These are phyloP conservation scores for Fusarium sp. DNA, from an alignment of 2,329 filamentous ascomycete species.

Conservation along the genomic window DNA sequence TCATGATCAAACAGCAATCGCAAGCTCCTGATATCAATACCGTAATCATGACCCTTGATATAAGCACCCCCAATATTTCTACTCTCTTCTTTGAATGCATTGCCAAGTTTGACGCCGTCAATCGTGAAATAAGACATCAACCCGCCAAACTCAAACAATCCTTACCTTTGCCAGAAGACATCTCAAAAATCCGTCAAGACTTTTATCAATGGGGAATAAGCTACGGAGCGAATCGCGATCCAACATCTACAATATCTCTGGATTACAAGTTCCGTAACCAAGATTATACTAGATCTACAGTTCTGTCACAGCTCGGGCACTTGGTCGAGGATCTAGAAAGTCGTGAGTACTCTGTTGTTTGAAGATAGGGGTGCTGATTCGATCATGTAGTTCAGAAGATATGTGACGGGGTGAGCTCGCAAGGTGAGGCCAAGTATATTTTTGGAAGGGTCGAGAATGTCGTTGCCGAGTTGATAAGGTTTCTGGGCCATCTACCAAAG, in stretches of 20 bases:
- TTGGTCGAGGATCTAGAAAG: slow-evolving; percentile 20
- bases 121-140: not conserved
- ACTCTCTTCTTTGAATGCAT: slow-evolving; percentile 18
- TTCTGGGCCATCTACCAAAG: slow-evolving; percentile 24
- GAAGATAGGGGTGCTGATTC: not conserved
- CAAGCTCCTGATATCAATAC: not conserved
- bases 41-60: not conserved
- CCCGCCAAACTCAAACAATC: not conserved
- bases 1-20: not conserved
- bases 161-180: slow-evolving; percentile 3
- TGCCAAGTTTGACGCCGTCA: slow-evolving; percentile 8
- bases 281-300: slow-evolving; percentile 6
- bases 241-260: slow-evolving; percentile 22
- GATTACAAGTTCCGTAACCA: slow-evolving; percentile 34
- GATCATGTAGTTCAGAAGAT: slow-evolving; percentile 9
- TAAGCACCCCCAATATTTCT: not conserved
- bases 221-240: slow-evolving; percentile 18
- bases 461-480: slow-evolving; percentile 21
- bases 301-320: slow-evolving; percentile 17
- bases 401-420: not conserved
- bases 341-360: slow-evolving; percentile 11
- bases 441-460: slow-evolving; percentile 10
- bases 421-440: slow-evolving; percentile 12
- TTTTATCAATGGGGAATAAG: slow-evolving; percentile 22
- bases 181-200: slow-evolving; percentile 6